Evolutionary conservation across 1,284 basidiomycete genomes (phyloP).

Genomic region (Puccinia novopanici): DNA sequence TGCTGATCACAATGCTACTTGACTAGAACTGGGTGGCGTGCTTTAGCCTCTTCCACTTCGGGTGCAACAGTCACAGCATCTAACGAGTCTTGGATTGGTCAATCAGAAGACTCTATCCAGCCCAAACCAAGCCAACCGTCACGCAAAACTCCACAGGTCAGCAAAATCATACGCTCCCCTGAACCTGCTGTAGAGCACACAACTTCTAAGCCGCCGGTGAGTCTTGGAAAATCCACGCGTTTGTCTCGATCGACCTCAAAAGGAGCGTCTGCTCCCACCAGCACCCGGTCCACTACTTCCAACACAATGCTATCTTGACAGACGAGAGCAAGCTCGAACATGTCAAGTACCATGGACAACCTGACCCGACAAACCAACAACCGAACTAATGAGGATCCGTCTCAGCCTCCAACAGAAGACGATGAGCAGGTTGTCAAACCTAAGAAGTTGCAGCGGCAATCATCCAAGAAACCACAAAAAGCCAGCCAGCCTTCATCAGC

Average conservation of each 20-base stretch:
- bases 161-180: not conserved
- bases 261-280: slow-evolving; percentile 16
- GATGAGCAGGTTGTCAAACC: not conserved
- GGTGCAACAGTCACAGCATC: not conserved
- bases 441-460: slow-evolving; percentile 14
- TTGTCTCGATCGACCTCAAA: slow-evolving; percentile 35
- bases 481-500: not conserved
- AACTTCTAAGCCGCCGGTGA: slow-evolving; percentile 27
- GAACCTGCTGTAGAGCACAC: slow-evolving; percentile 24
- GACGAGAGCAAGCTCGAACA: slow-evolving; percentile 29
- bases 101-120: slow-evolving; percentile 9
- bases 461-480: slow-evolving; percentile 15
- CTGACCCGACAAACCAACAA: slow-evolving; percentile 4
- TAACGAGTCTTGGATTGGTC: not conserved
- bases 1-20: not conserved
- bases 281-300: not conserved
- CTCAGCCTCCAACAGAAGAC: not conserved
- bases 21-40: slow-evolving; percentile 14
- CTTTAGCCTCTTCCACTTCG: slow-evolving; percentile 12
- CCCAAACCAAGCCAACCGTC: slow-evolving; percentile 10
- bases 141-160: slow-evolving; percentile 14
- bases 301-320: not conserved
- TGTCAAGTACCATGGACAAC: slow-evolving; percentile 21
- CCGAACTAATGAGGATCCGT: not conserved
- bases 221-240: slow-evolving; percentile 13